A percentile compares a stretch with the other conserved stretches of the same genome.
These are phyloP conservation scores for Zygosaccharomyces bailii DNA, from an alignment of 805 yeast species.

Conservation along the genomic window DNA sequence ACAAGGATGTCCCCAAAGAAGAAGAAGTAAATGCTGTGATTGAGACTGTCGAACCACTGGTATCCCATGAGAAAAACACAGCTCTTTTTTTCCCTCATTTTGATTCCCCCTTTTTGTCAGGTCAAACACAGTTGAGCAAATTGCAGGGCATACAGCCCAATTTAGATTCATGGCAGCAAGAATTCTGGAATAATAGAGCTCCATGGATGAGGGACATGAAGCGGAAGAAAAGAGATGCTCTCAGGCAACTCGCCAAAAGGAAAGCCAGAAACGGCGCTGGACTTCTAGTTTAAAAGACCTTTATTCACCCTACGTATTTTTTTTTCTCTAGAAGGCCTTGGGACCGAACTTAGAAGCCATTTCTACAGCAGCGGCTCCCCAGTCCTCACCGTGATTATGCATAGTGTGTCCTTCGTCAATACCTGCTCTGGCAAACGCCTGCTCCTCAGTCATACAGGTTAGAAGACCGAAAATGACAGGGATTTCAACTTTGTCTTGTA, in stretches of 20 bases:
- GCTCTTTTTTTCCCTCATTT: slow-evolving; percentile 74
- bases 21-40: slow-evolving; percentile 19
- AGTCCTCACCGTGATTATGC: slow-evolving; percentile 97
- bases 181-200: slow-evolving; percentile 83
- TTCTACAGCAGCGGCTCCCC: slow-evolving; percentile 99
- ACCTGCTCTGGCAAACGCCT: slow-evolving; percentile 92
- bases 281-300: slow-evolving; percentile 6
- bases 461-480: slow-evolving; percentile 93
- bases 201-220: slow-evolving; percentile 73
- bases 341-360: slow-evolving; percentile 59
- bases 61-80: slow-evolving; percentile 31
- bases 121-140: slow-evolving; percentile 77
- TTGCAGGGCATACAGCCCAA: slow-evolving; percentile 33
- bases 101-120: slow-evolving; percentile 80
- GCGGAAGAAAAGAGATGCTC: slow-evolving; percentile 68
- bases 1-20: slow-evolving; percentile 23
- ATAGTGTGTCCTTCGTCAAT: slow-evolving; percentile 55
- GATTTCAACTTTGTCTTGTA: slow-evolving; percentile 62
- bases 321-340: slow-evolving; percentile 15
- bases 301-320: slow-evolving; percentile 1
- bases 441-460: slow-evolving; percentile 91
- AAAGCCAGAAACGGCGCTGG: slow-evolving; percentile 22
- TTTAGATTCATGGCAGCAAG: slow-evolving; percentile 56
- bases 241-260: slow-evolving; percentile 53
- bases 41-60: slow-evolving; percentile 7